Conservation (phyloP, 129 eudicot species). For the Dittrichia graveolens region DNA sequence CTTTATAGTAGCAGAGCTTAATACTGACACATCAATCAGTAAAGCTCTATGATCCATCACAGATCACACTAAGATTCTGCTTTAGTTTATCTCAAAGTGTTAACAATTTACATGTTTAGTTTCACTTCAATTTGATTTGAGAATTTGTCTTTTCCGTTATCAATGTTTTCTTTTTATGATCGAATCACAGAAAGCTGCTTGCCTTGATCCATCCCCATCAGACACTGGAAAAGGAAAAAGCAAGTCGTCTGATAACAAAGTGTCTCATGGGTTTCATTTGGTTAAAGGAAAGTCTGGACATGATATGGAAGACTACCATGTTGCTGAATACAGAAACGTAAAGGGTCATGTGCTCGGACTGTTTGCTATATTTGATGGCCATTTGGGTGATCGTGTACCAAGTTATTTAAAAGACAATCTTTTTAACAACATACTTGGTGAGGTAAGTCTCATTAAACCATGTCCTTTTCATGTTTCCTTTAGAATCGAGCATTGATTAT, state of each 20-base stretch:
- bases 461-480: constrained; percentile 17
- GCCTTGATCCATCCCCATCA: constrained; percentile 57
- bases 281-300: constrained; percentile 81
- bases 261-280: constrained; percentile 71
- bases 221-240: constrained; percentile 76
- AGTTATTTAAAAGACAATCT: constrained; percentile 67
- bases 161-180: not conserved
- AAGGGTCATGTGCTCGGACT: constrained; percentile 70
- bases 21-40: too few relatives aligned
- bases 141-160: not conserved
- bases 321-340: constrained; percentile 60
- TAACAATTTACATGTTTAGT: too few relatives aligned
- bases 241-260: constrained; percentile 50
- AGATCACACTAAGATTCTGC: too few relatives aligned
- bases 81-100: too few relatives aligned
- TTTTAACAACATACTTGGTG: constrained; percentile 63
- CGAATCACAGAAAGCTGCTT: constrained; percentile 54
- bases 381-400: constrained; percentile 80
- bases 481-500: constrained; percentile 4
- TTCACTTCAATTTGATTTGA: not conserved
- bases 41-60: too few relatives aligned
- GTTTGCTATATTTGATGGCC: constrained; percentile 84
- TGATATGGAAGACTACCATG: constrained; percentile 89
- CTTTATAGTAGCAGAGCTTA: too few relatives aligned
- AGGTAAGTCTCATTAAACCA: constrained; percentile 42